Conservation (phyloP, 805 yeast species). For the Candida ulmi region DNA sequence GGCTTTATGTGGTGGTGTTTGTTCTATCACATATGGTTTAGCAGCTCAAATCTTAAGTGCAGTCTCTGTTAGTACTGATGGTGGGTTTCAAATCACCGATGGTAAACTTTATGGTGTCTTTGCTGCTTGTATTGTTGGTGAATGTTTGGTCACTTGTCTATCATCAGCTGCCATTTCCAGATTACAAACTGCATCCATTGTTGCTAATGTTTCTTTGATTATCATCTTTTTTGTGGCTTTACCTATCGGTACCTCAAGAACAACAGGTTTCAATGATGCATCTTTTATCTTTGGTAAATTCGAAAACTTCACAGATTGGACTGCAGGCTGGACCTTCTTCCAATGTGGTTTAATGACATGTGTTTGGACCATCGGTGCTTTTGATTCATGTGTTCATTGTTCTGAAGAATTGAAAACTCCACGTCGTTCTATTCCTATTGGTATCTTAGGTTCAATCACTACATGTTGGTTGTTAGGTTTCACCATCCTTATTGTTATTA, state of each 20-base stretch:
- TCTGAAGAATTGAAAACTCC: constrained; percentile 65
- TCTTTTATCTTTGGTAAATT: constrained; percentile 48
- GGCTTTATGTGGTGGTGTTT: constrained; percentile 56
- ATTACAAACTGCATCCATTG: constrained; percentile 50
- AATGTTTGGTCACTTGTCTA: constrained; percentile 43
- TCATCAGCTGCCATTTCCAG: constrained; percentile 48
- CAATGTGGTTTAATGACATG: constrained; percentile 54
- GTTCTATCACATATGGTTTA: constrained; percentile 62
- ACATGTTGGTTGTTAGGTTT: constrained; percentile 55
- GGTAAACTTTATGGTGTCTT: constrained; percentile 56
- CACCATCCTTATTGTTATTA: constrained; percentile 44
- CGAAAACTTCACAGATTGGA: constrained; percentile 46
- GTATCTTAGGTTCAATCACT: constrained; percentile 52
- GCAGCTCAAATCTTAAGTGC: constrained; percentile 49
- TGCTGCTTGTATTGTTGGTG: constrained; percentile 48
- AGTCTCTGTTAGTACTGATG: constrained; percentile 36
- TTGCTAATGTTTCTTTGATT: constrained; percentile 44
- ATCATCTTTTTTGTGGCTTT: constrained; percentile 49
- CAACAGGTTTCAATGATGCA: constrained; percentile 36
- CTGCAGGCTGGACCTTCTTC: constrained; percentile 50
- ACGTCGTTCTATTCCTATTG: constrained; percentile 54
- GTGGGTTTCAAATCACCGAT: constrained; percentile 44
- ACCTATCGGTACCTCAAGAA: constrained; percentile 43
- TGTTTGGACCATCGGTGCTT: constrained; percentile 71
- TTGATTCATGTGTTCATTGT: constrained; percentile 67